phyloP scores from a whole-genome alignment of 306 rosid species.

The Cucurbita pepo region DNA sequence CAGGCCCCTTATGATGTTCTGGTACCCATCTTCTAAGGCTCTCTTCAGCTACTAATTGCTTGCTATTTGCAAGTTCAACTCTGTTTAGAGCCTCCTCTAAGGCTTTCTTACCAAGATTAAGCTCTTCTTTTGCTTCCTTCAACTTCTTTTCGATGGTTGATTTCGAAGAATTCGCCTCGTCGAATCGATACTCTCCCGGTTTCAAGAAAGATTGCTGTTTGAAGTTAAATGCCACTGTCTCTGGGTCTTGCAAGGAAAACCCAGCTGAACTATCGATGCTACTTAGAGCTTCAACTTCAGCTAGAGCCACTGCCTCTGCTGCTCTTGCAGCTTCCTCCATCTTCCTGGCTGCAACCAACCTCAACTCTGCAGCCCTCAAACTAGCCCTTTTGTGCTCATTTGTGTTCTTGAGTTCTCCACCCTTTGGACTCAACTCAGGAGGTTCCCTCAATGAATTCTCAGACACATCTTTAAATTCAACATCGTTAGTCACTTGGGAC shows the following conservation, averaged over 20 bases:
- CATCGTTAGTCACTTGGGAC: neutral
- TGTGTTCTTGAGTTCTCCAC: neutral
- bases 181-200: conserved; percentile 33
- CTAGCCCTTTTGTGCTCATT: neutral
- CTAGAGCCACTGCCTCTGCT: conserved; percentile 87
- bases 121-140: conserved; percentile 76
- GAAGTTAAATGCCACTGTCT: conserved; percentile 26
- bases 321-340: conserved; percentile 97
- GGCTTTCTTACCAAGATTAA: conserved; percentile 48
- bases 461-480: conserved; percentile 1
- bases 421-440: neutral
- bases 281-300: conserved; percentile 62
- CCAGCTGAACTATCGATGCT: conserved; percentile 21
- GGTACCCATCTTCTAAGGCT: conserved; percentile 60
- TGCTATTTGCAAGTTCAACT: conserved; percentile 58
- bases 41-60: conserved; percentile 62
- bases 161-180: conserved; percentile 40
- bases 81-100: conserved; percentile 65
- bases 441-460: neutral
- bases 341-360: conserved; percentile 83
- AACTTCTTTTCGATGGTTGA: conserved; percentile 36
- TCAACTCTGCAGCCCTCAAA: conserved; percentile 71
- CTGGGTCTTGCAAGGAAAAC: conserved; percentile 38
- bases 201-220: conserved; percentile 21
- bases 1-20: conserved; percentile 23